Base-by-base conservation (phyloP, 2,329 filamentous ascomycete genomes). In the Monilinia aucupariae region DNA sequence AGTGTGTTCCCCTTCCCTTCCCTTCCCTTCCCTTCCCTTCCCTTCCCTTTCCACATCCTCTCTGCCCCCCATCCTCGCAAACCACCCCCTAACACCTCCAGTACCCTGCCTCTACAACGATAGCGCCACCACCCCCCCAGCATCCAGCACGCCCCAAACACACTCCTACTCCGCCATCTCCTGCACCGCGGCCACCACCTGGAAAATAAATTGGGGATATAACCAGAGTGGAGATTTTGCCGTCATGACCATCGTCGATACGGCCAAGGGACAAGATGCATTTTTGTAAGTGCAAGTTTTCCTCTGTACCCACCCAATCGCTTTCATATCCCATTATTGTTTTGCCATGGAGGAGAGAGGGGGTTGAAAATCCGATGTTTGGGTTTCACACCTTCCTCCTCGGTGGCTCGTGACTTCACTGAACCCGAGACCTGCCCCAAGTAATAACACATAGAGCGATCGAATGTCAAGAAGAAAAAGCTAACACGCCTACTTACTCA, bases 151-250 rank as follows among this genome's bases (percentile, higher is more conserved):
- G 32, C 37, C 34, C 15, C 27, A 20, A 15, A 54, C 53, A 4
- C 53, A 59, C 37, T 55, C 41, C 47, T 47, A 41, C n/a, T 59
- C 37, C 47, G 17, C 34, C 4, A 20, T 55, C 45, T 9, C 37
- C 22, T 53, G 53, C 15, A 32, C 15, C n/a, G 22, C 22, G 9
- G 30, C 34, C 17, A 15, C 55, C 7, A 27, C 25, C 7, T 67
- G 64, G 65, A 9, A 22, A 2, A 53, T 66, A 25, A 66, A 53
- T 32, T 67, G 66, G 64, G 64, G 66, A 5, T 66, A 67, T 32
- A 66, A 66, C 22, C 1, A 34, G 1, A 32, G 9, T 25, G 55
- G 47, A 9, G 41, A 68, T 53, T 66, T 61, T 49, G 65, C 65
- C 2, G 66, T 68, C 9, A 64, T 67, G 64, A 66, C 62, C 0